These are phyloP conservation scores for Sparassis latifolia DNA, from an alignment of 1,284 basidiomycete species.

Conservation along the genomic window DNA sequence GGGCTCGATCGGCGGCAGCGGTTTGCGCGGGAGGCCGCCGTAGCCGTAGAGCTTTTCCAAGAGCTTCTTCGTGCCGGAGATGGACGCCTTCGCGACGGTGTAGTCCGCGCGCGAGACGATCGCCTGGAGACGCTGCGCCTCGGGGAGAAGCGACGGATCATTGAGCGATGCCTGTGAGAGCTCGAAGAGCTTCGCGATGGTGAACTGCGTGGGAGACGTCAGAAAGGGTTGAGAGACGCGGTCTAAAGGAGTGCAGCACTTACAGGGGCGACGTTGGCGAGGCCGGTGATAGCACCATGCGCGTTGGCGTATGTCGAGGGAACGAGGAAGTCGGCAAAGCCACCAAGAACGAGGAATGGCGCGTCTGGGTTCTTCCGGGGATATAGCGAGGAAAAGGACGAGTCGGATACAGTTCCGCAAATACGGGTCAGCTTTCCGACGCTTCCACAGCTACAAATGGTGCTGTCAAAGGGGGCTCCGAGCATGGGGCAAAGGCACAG, in stretches of 20 bases:
- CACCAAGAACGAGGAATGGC: conserved; percentile 59
- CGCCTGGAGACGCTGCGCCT: conserved; percentile 74
- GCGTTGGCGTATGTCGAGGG: conserved; percentile 40
- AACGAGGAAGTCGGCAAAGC: conserved; percentile 50
- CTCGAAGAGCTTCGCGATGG: conserved; percentile 59
- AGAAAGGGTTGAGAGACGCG: background rate
- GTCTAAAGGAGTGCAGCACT: conserved; percentile 14
- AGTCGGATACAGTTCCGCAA: conserved; percentile 57
- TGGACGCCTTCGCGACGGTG: conserved; percentile 71
- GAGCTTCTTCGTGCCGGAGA: conserved; percentile 80
- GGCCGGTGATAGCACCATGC: conserved; percentile 52
- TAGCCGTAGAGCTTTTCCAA: conserved; percentile 73
- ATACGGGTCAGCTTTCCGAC: conserved; percentile 88
- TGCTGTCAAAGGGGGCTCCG: background rate
- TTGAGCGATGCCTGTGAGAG: conserved; percentile 47
- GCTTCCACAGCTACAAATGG: conserved; percentile 64
- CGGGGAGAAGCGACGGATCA: conserved; percentile 50
- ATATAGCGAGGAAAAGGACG: conserved; percentile 48
- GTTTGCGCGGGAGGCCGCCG: conserved; percentile 69
- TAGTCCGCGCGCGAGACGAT: conserved; percentile 76
- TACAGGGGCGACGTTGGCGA: conserved; percentile 47
- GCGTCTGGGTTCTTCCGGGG: conserved; percentile 60
- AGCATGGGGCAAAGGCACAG: background rate
- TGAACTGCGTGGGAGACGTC: conserved; percentile 32
- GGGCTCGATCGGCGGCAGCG: conserved; percentile 61